Conservation (phyloP, 2,329 filamentous ascomycete species). For the Fusarium mundagurra region DNA sequence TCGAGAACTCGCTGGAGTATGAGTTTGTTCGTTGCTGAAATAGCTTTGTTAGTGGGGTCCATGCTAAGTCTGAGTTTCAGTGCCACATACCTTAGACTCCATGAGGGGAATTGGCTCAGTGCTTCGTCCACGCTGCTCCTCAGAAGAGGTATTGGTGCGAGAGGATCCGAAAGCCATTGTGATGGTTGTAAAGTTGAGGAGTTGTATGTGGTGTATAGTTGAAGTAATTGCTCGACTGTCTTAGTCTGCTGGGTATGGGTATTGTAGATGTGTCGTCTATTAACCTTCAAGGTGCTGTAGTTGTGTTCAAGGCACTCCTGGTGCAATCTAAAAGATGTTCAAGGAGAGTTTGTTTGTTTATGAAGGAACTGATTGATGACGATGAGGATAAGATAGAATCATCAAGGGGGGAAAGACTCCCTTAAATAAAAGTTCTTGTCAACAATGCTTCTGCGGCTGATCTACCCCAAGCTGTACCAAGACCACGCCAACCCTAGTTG, state of each 20-base stretch:
- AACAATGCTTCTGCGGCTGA: not conserved
- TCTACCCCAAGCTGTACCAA: constrained; percentile 15
- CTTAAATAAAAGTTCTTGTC: constrained; percentile 31
- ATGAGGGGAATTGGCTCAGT: constrained; percentile 37
- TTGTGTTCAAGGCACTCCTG: constrained; percentile 34
- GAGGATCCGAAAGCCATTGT: constrained; percentile 27
- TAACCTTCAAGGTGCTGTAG: constrained; percentile 23
- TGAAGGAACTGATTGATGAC: constrained; percentile 13
- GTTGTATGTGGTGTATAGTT: not conserved
- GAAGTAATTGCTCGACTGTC: not conserved
- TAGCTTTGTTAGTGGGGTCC: constrained; percentile 30
- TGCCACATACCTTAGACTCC: constrained; percentile 41
- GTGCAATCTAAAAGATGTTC: constrained; percentile 35
- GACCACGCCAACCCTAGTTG: constrained; percentile 16
- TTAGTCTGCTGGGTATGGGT: constrained; percentile 1
- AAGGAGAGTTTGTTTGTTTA: constrained; percentile 33
- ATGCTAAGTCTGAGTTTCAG: constrained; percentile 4
- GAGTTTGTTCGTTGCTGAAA: constrained; percentile 43
- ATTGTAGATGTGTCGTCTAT: constrained; percentile 31
- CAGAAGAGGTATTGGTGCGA: constrained; percentile 30
- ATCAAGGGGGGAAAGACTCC: constrained; percentile 13
- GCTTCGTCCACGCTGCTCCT: constrained; percentile 36
- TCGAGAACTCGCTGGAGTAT: constrained; percentile 44
- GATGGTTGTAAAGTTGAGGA: not conserved
- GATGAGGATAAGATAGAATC: not conserved